Percentiles rank a stretch among this genome's conserved stretches.
Evolutionary conservation across 1,284 basidiomycete genomes (phyloP).

Genomic region (Microbotryomycetes sp.): DNA sequence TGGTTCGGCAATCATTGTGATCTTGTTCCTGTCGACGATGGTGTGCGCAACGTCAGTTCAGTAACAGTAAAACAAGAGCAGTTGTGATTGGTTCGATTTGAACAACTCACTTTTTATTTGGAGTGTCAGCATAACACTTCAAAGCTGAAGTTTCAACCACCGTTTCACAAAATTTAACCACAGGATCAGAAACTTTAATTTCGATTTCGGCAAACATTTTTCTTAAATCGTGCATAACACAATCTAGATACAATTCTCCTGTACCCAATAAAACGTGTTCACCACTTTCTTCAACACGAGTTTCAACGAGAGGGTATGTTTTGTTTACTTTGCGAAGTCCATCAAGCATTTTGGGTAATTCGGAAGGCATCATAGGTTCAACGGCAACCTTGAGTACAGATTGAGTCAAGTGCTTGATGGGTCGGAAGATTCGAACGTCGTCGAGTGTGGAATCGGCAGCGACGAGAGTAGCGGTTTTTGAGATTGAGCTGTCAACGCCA

Average conservation of each 20-base stretch:
- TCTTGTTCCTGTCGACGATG: conserved; percentile 66
- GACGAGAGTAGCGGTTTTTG: conserved; percentile 88
- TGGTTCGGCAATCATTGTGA: conserved; percentile 97
- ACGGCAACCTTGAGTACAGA: conserved; percentile 98
- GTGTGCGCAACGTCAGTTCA: conserved; percentile 1
- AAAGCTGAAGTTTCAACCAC: conserved; percentile 95
- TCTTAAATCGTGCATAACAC: conserved; percentile 91
- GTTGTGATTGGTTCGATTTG: too few species aligned
- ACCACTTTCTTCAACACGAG: conserved; percentile 97
- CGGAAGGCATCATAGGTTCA: conserved; percentile 93
- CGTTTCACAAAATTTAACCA: conserved; percentile 97
- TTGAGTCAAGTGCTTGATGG: conserved; percentile 91
- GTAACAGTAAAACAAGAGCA: neutral
- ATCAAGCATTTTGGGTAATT: conserved; percentile 96
- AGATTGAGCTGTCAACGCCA: conserved; percentile 88
- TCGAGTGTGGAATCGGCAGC: conserved; percentile 50
- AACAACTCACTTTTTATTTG: conserved; percentile 81
- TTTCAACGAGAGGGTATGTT: conserved; percentile 86
- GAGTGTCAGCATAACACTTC: conserved; percentile 97
- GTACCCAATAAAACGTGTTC: conserved; percentile 97
- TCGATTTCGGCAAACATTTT: conserved; percentile 94
- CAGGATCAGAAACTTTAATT: conserved; percentile 98
- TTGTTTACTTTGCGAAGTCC: conserved; percentile 96
- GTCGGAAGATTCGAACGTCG: conserved; percentile 87
- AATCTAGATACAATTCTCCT: conserved; percentile 94